phyloP scores from a whole-genome alignment of 768 basidiomycete species.

The Calocera cornea region DNA sequence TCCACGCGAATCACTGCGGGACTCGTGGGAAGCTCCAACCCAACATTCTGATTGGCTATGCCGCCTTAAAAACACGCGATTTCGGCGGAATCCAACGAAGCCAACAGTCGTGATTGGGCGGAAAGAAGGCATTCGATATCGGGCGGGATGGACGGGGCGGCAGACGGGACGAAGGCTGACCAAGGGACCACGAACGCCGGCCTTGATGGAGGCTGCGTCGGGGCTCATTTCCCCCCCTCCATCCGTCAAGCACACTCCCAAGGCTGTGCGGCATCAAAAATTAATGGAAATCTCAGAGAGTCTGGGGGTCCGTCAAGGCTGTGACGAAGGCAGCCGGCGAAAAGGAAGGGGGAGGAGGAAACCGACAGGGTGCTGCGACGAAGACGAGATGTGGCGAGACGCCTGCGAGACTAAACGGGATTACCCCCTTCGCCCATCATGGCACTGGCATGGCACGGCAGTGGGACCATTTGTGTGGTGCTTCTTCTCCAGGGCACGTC shows the following conservation, averaged over 20 bases:
- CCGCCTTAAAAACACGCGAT: not conserved
- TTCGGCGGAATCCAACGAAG: not conserved
- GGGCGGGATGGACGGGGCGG: not conserved
- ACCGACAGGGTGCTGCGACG: slow-evolving; percentile 5
- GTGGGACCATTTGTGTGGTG: not conserved
- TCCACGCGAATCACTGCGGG: not conserved
- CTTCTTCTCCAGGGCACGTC: slow-evolving; percentile 4
- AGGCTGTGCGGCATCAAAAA: not conserved
- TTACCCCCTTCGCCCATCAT: slow-evolving; percentile 2
- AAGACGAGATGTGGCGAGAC: not conserved
- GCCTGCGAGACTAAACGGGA: slow-evolving; percentile 6
- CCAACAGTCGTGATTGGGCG: not conserved
- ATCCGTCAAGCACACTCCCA: not conserved
- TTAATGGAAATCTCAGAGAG: not conserved
- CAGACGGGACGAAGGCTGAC: not conserved
- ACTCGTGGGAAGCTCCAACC: not conserved
- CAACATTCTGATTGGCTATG: slow-evolving; percentile 2
- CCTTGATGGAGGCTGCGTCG: slow-evolving; percentile 5
- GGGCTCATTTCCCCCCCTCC: not conserved
- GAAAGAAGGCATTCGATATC: not conserved
- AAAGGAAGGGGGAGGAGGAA: not conserved
- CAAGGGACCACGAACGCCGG: not conserved
- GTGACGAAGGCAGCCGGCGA: not conserved
- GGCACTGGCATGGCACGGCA: not conserved
- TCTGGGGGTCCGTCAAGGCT: slow-evolving; percentile 4